Conservation (phyloP, 176 grass and related monocot species). For the Oryza australiensis region DNA sequence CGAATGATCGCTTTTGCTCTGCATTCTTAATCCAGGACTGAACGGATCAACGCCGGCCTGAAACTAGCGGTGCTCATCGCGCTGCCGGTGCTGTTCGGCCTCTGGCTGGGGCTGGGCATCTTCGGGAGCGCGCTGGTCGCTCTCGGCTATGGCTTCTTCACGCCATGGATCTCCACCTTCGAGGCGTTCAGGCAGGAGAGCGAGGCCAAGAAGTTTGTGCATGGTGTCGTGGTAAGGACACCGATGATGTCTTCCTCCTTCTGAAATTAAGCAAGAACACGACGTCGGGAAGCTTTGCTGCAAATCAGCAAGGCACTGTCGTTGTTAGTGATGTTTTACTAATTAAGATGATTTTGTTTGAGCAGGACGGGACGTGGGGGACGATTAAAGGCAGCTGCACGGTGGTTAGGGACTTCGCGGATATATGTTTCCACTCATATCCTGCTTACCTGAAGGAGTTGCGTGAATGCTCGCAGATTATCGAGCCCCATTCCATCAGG, state of each 20-base stretch:
- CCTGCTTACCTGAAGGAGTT: conserved; percentile 75
- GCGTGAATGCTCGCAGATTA: conserved; percentile 50
- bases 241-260: background rate
- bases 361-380: conserved; percentile 91
- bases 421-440: conserved; percentile 80
- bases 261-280: background rate
- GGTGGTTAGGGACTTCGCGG: conserved; percentile 87
- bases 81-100: conserved; percentile 66
- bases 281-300: background rate
- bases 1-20: background rate
- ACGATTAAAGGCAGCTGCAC: conserved; percentile 95
- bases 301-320: background rate
- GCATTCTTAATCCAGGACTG: conserved; percentile 61
- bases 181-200: conserved; percentile 88
- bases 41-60: conserved; percentile 62
- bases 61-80: conserved; percentile 67
- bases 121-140: conserved; percentile 75
- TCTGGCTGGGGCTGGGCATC: conserved; percentile 81
- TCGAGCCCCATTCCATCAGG: conserved; percentile 77
- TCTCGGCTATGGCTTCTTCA: conserved; percentile 85
- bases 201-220: conserved; percentile 73
- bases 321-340: background rate
- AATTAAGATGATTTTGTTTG: conserved; percentile 23
- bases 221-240: conserved; percentile 64
- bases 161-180: conserved; percentile 93